Base-by-base conservation (phyloP, 1,284 basidiomycete genomes). In the Paramarasmius palmivorus region DNA sequence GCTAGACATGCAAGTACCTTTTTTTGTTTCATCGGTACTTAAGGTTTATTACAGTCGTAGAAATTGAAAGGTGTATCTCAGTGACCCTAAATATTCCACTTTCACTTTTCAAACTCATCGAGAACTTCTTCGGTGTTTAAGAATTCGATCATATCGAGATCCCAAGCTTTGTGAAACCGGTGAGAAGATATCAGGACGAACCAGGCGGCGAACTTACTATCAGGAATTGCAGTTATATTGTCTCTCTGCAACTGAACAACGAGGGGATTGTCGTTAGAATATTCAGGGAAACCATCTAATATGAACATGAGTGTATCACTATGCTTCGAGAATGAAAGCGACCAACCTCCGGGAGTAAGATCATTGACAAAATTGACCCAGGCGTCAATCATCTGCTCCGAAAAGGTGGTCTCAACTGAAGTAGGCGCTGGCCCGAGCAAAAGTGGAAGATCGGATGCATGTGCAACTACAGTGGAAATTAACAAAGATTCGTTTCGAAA, bases 351-450 rank as follows among this genome's bases (percentile, higher is more conserved):
- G 14, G 81, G 82, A 56, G 78, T 71, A 26, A 82, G 65, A 60
- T 82, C 76, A 57, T 71, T 69, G 35, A 83, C 66, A 57, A 84
- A 84, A 57, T 74, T 78, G 63, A 83, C 70, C 55, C 78, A 83
- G 55, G 75, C 77, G 61, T 80, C 78, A 4, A 74, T 67, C 65
- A 77, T 68, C 52, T 72, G 73, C 38, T 74, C 75, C 0, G 80
- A 70, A 52, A 83, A 78, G 0, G 69, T 67, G 4, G 58, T 64
- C 59, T 83, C 80, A 12, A 77, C 64, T 2, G 73, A 37, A n/a
- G 25, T n/a, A 32, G 72, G 73, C 6, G 76, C 66, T 1, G 74
- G 71, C 0, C 78, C 79, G 54, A 81, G 81, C 2, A 83, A 60
- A 25, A 83, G 61, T 2, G 60, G 52, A 8, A 84, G 65, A 56